Conservation (phyloP, 257 asterid species). For the Solanum ossicruentum region DNA sequence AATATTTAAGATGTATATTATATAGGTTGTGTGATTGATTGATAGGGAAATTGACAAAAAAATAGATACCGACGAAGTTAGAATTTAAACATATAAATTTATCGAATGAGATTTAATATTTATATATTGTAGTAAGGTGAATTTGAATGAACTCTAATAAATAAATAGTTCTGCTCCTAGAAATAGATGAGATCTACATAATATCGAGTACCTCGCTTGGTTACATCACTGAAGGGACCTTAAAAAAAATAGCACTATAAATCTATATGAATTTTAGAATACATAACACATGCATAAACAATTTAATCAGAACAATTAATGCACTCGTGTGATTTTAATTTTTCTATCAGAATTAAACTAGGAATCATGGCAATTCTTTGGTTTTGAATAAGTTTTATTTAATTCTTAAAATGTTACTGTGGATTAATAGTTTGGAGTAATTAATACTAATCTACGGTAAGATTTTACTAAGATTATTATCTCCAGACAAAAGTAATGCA, state of each 20-base stretch:
- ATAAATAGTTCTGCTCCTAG: accelerated
- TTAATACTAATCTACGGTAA: not conserved
- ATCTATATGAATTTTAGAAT: not conserved
- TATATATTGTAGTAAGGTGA: too few relatives aligned
- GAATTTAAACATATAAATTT: too few relatives aligned
- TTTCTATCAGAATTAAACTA: not conserved
- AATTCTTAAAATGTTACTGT: too few relatives aligned
- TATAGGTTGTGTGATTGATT: not conserved
- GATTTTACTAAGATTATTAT: not conserved
- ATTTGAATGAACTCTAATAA: too few relatives aligned
- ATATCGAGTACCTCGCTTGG: not conserved
- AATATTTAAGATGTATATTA: not conserved
- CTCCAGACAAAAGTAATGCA: not conserved
- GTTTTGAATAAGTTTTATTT: not conserved
- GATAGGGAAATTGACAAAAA: not conserved
- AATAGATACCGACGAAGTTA: not conserved
- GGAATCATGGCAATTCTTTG: not conserved
- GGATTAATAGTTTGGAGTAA: too few relatives aligned
- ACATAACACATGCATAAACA: not conserved
- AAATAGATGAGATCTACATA: not conserved
- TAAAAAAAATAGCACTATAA: not conserved
- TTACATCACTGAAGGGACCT: not conserved
- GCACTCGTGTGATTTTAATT: not conserved
- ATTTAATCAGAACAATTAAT: not conserved
- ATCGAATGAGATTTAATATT: too few relatives aligned